Percentiles rank a stretch among this genome's conserved stretches.
These are phyloP conservation scores for Populus ilicifolia DNA, from an alignment of 345 rosid species.

Conservation along the genomic window DNA sequence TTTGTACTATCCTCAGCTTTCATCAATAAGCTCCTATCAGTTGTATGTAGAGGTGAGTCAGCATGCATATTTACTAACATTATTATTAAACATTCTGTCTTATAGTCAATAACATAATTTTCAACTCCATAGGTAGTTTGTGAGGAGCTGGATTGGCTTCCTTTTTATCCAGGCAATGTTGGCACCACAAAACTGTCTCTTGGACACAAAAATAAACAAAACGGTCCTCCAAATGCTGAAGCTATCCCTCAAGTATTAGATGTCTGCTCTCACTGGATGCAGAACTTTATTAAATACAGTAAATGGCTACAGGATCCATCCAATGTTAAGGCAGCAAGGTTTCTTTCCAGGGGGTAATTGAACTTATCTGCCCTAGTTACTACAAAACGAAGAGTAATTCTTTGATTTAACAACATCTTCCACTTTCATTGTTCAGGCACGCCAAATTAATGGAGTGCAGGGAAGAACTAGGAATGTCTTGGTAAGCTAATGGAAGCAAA, in stretches of 20 bases:
- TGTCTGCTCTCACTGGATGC: conserved; percentile 91
- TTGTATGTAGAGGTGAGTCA: conserved; percentile 86
- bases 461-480: conserved; percentile 57
- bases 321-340: conserved; percentile 80
- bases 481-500: conserved; percentile 42
- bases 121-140: conserved; percentile 67
- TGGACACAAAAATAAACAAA: conserved; percentile 52
- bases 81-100: background rate
- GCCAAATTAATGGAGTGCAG: conserved; percentile 62
- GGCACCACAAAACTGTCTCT: conserved; percentile 40
- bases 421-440: conserved; percentile 53
- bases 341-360: conserved; percentile 80
- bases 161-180: conserved; percentile 53
- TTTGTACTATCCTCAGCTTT: conserved; percentile 86
- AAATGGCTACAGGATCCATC: conserved; percentile 88
- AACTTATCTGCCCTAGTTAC: conserved; percentile 9
- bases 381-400: background rate
- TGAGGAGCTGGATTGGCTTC: conserved; percentile 96
- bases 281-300: conserved; percentile 90
- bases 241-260: conserved; percentile 64
- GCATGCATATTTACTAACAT: background rate
- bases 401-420: conserved; percentile 4
- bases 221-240: conserved; percentile 69
- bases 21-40: conserved; percentile 92
- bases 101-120: conserved; percentile 14